Percentiles rank a stretch among this genome's conserved stretches.
These are phyloP conservation scores for Aspergillus bridgeri DNA, from an alignment of 495 filamentous ascomycete genomes.

Conservation along the genomic window DNA sequence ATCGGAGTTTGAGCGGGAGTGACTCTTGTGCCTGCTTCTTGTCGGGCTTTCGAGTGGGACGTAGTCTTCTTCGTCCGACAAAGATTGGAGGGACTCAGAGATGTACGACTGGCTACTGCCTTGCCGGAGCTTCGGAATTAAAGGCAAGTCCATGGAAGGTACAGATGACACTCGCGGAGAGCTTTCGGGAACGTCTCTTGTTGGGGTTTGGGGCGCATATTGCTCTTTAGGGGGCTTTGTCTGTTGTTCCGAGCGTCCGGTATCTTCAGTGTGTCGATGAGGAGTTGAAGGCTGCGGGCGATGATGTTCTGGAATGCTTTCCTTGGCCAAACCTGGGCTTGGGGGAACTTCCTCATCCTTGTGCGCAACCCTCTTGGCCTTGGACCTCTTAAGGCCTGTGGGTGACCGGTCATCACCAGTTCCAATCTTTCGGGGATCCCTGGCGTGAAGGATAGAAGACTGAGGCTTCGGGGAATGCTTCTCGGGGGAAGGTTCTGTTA, in stretches of 20 bases:
- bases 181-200: constrained; percentile 23
- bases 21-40: constrained; percentile 27
- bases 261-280: constrained; percentile 24
- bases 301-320: constrained; percentile 2
- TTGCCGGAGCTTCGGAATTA: constrained; percentile 53
- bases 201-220: constrained; percentile 18
- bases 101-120: constrained; percentile 38
- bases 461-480: constrained; percentile 22
- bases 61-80: constrained; percentile 31
- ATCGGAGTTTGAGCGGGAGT: constrained; percentile 30
- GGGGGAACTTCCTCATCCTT: constrained; percentile 37
- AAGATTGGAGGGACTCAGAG: constrained; percentile 29
- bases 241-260: constrained; percentile 14
- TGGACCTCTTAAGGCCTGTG: constrained; percentile 50
- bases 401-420: constrained; percentile 27
- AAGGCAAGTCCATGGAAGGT: constrained; percentile 54
- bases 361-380: constrained; percentile 51
- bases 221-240: constrained; percentile 30
- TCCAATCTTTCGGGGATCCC: constrained; percentile 21
- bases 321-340: constrained; percentile 22
- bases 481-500: constrained; percentile 18
- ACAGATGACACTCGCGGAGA: constrained; percentile 54
- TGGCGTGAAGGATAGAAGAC: constrained; percentile 28
- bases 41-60: constrained; percentile 35
- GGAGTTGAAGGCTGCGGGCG: constrained; percentile 10